Base-by-base conservation (phyloP, 2,329 filamentous ascomycete genomes). In the Fusarium napiforme region DNA sequence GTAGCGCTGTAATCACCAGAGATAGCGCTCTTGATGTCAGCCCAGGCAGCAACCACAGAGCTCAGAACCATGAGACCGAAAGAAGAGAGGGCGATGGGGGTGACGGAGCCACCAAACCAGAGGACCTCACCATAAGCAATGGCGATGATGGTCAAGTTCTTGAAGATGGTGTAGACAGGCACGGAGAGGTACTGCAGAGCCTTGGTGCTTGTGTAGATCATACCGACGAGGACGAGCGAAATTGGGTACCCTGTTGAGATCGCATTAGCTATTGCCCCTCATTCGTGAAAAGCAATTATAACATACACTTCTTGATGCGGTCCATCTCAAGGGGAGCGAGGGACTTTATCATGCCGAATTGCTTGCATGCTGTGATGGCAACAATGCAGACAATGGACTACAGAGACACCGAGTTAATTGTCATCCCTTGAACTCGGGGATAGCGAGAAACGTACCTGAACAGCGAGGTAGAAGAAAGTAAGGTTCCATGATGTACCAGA, bases 131-230 rank as follows among this genome's bases (percentile, higher is more conserved):
- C 96, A 79, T 99, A 99, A 63, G 96, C 96, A 79, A 98, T 98
- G 75, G 98, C 91, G 79, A 98, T 98, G 83, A 97, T 99, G 73
- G 96, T 98, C 86, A 99, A 84, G 86, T 99, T 99, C 89, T 99
- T 99, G 89, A 99, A 99, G 82, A 99, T 99, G 65, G 96, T 99
- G 86, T 99, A 99, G 39, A 99, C 96, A 37, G 96, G 96, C 67
- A 99, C 97, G 36, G 95, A 98, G 72, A 99, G 93, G 84, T 92
- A 98, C 84, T 98, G 95, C 50, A 99, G 90, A 28, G 96, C 95
- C 87, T 98, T 98, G 79, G 94, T 96, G 79, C 94, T 92, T 61
- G 96, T 98, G 85, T 98, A 99, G 84, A 99, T 98, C 96, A 98
- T 99, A 81, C 95, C 95, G 81, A 98, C 96, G 74, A 99, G 92